Percentiles rank a stretch among this genome's conserved stretches.
These are phyloP conservation scores for Penicillium tannophilum DNA, from an alignment of 495 filamentous ascomycete species.

Conservation along the genomic window DNA sequence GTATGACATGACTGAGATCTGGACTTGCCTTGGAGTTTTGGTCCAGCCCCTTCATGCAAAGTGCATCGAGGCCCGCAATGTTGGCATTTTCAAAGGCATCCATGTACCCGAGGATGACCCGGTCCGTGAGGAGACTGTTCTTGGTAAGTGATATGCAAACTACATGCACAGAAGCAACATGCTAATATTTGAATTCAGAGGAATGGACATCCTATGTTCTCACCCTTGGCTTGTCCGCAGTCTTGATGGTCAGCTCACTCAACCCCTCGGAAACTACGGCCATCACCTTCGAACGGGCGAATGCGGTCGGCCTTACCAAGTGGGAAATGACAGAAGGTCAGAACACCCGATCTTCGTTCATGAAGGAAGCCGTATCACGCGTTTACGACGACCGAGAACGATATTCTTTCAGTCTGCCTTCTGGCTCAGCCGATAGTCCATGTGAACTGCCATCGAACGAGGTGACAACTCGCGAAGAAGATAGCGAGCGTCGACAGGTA, in stretches of 20 bases:
- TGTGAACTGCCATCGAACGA: constrained; percentile 13
- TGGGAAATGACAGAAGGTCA: constrained; percentile 54
- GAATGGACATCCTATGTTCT: constrained; percentile 66
- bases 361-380: constrained; percentile 62
- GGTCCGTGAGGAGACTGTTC: constrained; percentile 53
- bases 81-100: constrained; percentile 57
- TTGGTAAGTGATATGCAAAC: constrained; percentile 45
- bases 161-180: not conserved
- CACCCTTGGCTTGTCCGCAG: constrained; percentile 58
- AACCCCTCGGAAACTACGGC: constrained; percentile 45
- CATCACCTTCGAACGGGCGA: constrained; percentile 53
- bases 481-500: constrained; percentile 20
- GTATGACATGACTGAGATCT: constrained; percentile 68
- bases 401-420: constrained; percentile 5
- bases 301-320: constrained; percentile 54
- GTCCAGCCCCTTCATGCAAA: constrained; percentile 60
- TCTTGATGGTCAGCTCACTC: constrained; percentile 56
- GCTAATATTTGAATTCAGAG: constrained; percentile 48
- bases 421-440: constrained; percentile 12
- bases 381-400: constrained; percentile 58
- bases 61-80: constrained; percentile 54
- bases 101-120: constrained; percentile 49
- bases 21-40: constrained; percentile 62
- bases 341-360: constrained; percentile 57
- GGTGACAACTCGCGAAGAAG: constrained; percentile 36